Evolutionary conservation across 2,329 filamentous ascomycete genomes (phyloP).

Genomic region (Metarhizium album): DNA sequence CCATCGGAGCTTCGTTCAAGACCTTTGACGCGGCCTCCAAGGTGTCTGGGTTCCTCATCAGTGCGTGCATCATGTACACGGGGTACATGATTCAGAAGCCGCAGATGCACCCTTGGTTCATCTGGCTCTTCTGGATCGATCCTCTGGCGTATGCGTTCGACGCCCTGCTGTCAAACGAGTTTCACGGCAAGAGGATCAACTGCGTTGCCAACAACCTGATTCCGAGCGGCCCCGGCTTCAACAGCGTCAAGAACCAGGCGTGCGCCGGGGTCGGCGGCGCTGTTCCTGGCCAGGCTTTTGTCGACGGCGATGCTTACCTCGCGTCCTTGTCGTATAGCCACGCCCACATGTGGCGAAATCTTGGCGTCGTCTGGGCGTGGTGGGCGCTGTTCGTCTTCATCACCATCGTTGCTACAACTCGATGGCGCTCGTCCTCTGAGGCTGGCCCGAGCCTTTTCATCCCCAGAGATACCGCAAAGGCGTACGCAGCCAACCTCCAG

Average conservation of each 20-base stretch:
- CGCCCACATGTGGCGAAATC: conserved; percentile 46
- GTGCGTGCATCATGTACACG: conserved; percentile 47
- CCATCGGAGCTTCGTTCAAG: conserved; percentile 41
- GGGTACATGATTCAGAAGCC: conserved; percentile 53
- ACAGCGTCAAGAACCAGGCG: conserved; percentile 30
- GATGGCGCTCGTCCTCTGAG: conserved; percentile 44
- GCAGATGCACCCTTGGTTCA: conserved; percentile 53
- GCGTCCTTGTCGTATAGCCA: conserved; percentile 41
- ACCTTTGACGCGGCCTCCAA: conserved; percentile 52
- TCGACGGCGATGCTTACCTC: conserved; percentile 51
- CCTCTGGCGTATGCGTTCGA: conserved; percentile 63
- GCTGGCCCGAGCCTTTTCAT: conserved; percentile 46
- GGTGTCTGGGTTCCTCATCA: conserved; percentile 38
- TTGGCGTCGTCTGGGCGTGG: conserved; percentile 52
- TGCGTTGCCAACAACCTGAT: conserved; percentile 40
- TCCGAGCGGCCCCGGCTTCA: conserved; percentile 38
- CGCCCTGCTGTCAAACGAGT: conserved; percentile 59
- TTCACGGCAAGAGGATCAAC: conserved; percentile 43
- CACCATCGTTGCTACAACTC: conserved; percentile 45
- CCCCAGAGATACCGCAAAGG: conserved; percentile 41
- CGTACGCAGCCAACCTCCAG: conserved; percentile 23
- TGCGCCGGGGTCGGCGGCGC: conserved; percentile 51
- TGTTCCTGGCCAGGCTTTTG: conserved; percentile 30
- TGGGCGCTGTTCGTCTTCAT: conserved; percentile 48
- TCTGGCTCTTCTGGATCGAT: conserved; percentile 54